These are phyloP conservation scores for Talaromyces sp. DNA, from an alignment of 2,329 filamentous ascomycete species.

Conservation along the genomic window DNA sequence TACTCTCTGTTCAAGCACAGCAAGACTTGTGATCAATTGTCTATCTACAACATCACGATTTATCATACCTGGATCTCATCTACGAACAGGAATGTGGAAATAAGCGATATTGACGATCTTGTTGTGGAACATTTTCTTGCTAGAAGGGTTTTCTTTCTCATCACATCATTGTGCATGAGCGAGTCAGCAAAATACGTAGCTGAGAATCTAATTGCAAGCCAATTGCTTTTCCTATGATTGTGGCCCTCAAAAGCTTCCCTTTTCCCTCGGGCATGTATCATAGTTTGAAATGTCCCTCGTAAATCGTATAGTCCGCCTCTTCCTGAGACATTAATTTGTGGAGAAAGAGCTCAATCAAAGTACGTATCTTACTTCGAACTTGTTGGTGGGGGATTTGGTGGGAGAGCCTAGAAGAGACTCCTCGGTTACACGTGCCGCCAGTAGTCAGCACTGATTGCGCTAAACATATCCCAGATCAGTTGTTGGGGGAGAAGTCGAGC, in stretches of 20 bases:
- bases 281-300: too few species aligned
- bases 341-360: background rate
- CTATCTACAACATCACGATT: background rate
- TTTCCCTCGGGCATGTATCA: background rate
- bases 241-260: background rate
- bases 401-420: background rate
- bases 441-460: background rate
- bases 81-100: background rate
- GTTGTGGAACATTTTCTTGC: background rate
- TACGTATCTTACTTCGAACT: background rate
- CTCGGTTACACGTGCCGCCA: conserved; percentile 17
- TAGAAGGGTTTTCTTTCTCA: background rate
- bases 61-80: background rate
- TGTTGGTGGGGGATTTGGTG: conserved; percentile 6
- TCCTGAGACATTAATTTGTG: background rate
- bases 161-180: background rate
- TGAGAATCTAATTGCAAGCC: background rate
- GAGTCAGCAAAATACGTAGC: background rate
- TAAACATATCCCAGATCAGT: background rate
- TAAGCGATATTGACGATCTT: background rate
- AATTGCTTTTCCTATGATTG: background rate
- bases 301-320: background rate
- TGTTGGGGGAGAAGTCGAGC: background rate
- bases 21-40: background rate
- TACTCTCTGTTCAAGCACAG: background rate